Conservation (phyloP, 495 filamentous ascomycete species). For the Aspergillus biplanus region DNA sequence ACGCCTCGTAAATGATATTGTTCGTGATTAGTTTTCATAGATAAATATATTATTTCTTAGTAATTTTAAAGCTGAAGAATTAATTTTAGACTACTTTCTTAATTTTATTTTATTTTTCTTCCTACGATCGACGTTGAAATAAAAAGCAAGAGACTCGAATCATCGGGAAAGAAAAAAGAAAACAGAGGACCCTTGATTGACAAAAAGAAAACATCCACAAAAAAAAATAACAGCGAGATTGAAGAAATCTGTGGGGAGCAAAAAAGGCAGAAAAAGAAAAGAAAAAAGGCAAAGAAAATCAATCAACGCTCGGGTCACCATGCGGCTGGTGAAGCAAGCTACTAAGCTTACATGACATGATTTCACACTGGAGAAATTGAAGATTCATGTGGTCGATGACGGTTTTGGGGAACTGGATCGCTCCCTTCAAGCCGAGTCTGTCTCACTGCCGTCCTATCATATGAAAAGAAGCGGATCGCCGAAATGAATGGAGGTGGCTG, state of each 20-base stretch:
- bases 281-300: constrained; percentile 11
- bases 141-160: neutral
- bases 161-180: constrained; percentile 10
- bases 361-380: neutral
- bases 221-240: neutral
- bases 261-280: constrained; percentile 8
- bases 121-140: constrained; percentile 1
- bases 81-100: neutral
- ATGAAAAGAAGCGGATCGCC: neutral
- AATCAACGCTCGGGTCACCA: constrained; percentile 16
- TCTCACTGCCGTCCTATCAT: constrained; percentile 12
- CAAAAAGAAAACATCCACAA: constrained; percentile 2
- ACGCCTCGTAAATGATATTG: too few relatives aligned
- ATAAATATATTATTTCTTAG: too few relatives aligned
- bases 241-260: neutral
- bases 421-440: neutral
- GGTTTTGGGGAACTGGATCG: neutral
- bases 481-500: constrained; percentile 26
- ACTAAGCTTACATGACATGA: constrained; percentile 5
- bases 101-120: neutral
- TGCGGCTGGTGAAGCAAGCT: constrained; percentile 17
- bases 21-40: too few relatives aligned
- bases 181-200: constrained; percentile 2
- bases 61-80: neutral
- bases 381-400: neutral